Conservation (phyloP, 2,329 filamentous ascomycete species). For the Plectosphaerella sp. region DNA sequence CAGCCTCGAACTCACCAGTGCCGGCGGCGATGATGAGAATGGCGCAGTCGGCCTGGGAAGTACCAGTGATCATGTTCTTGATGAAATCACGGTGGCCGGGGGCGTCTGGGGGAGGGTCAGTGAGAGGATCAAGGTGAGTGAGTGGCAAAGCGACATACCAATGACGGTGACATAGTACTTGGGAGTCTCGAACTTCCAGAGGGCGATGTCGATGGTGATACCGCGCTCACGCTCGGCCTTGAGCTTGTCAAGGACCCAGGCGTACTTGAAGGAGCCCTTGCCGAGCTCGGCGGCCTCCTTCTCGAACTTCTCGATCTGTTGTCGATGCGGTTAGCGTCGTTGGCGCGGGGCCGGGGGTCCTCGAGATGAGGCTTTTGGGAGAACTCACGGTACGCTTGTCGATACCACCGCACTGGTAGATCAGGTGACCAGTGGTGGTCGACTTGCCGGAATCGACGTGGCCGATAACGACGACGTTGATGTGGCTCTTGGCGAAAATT, state of each 20-base stretch:
- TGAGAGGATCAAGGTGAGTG: not conserved
- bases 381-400: slow-evolving; percentile 1
- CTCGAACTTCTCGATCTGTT: slow-evolving; percentile 98
- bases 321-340: slow-evolving; percentile 87
- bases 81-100: slow-evolving; percentile 99
- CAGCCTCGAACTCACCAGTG: slow-evolving; percentile 99
- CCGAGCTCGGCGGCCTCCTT: slow-evolving; percentile 99
- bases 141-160: slow-evolving; percentile 50
- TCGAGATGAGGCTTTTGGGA: not conserved
- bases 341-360: slow-evolving; percentile 38
- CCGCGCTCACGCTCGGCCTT: slow-evolving; percentile 99
- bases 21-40: slow-evolving; percentile 99
- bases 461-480: slow-evolving; percentile 98
- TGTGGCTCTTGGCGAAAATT: slow-evolving; percentile 51
- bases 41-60: slow-evolving; percentile 99
- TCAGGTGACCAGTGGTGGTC: slow-evolving; percentile 91
- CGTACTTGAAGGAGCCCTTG: slow-evolving; percentile 99
- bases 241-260: slow-evolving; percentile 98
- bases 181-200: slow-evolving; percentile 99
- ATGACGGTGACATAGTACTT: slow-evolving; percentile 99
- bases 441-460: slow-evolving; percentile 99
- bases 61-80: slow-evolving; percentile 99
- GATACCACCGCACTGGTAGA: slow-evolving; percentile 98
- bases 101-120: slow-evolving; percentile 57
- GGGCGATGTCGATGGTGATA: slow-evolving; percentile 99